phyloP scores from a whole-genome alignment of 257 asterid species.

The Apocynum venetum region DNA sequence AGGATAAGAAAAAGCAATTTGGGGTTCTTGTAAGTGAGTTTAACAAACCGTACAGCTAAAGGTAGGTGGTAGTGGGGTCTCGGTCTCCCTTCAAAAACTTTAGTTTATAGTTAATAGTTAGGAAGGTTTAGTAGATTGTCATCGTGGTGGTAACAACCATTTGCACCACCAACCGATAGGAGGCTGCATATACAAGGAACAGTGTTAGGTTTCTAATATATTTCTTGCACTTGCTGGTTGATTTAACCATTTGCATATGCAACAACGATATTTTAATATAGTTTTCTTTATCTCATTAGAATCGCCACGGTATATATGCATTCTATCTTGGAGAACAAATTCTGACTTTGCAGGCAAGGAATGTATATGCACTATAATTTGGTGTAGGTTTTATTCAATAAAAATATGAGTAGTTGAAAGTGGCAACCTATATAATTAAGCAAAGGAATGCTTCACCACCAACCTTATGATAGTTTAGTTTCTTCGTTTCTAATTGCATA shows the following conservation, averaged over 20 bases:
- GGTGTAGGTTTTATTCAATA: neutral
- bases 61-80: slow-evolving; percentile 65
- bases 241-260: neutral
- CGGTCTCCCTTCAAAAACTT: slow-evolving; percentile 9
- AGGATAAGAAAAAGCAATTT: slow-evolving; percentile 35
- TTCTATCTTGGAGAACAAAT: neutral
- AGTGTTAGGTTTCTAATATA: slow-evolving; percentile 17
- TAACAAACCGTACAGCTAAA: slow-evolving; percentile 51
- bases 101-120: slow-evolving; percentile 36
- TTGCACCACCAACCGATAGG: slow-evolving; percentile 19
- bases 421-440: neutral
- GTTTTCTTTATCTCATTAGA: neutral
- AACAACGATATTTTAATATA: neutral
- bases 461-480: neutral
- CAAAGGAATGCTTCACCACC: slow-evolving; percentile 9
- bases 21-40: slow-evolving; percentile 30
- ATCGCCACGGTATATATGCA: neutral
- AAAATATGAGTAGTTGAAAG: slow-evolving; percentile 9
- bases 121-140: slow-evolving; percentile 40
- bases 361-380: neutral
- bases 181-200: slow-evolving; percentile 29
- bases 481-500: neutral
- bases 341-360: neutral
- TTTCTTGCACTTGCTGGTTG: neutral
- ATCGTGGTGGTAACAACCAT: slow-evolving; percentile 22